Percentiles rank a stretch among this genome's conserved stretches.
Conservation (phyloP, 1,139 yeast species). For the Taphrina pruni region DNA sequence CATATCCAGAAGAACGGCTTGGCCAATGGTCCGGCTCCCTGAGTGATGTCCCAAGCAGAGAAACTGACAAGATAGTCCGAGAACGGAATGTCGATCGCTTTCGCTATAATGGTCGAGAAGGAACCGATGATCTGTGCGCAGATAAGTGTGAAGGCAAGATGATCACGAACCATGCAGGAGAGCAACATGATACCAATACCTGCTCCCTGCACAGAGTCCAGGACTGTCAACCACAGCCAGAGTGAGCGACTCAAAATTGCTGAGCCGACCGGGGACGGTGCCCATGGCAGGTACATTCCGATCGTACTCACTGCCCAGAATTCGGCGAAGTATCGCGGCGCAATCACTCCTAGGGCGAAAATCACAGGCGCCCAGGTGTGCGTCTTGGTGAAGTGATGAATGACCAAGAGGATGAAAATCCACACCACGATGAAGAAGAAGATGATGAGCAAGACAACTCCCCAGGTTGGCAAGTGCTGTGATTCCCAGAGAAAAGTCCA, state of each 20-base stretch:
- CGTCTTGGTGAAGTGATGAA: constrained; percentile 33
- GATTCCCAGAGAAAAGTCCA: constrained; percentile 42
- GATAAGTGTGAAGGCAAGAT: constrained; percentile 37
- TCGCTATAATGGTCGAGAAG: constrained; percentile 33
- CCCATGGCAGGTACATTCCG: constrained; percentile 41
- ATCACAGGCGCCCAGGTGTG: constrained; percentile 42
- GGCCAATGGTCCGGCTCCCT: constrained; percentile 35
- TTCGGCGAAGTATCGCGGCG: constrained; percentile 40
- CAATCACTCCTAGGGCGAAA: constrained; percentile 40
- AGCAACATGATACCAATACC: constrained; percentile 42
- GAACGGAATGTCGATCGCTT: constrained; percentile 32
- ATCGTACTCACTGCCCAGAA: constrained; percentile 40
- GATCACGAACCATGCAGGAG: constrained; percentile 40
- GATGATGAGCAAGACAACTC: constrained; percentile 19
- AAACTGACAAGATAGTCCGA: constrained; percentile 29
- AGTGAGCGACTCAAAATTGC: constrained; percentile 36
- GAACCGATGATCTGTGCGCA: constrained; percentile 41
- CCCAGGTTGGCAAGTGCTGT: constrained; percentile 25
- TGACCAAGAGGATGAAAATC: constrained; percentile 24
- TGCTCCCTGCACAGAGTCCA: constrained; percentile 41
- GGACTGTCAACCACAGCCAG: constrained; percentile 41
- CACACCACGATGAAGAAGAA: constrained; percentile 38
- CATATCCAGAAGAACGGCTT: constrained; percentile 39
- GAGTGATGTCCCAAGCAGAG: constrained; percentile 29
- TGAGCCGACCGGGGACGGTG: constrained; percentile 18